phyloP scores from a whole-genome alignment of 202 grass and related monocot genomes.

The Setaria viridis region DNA sequence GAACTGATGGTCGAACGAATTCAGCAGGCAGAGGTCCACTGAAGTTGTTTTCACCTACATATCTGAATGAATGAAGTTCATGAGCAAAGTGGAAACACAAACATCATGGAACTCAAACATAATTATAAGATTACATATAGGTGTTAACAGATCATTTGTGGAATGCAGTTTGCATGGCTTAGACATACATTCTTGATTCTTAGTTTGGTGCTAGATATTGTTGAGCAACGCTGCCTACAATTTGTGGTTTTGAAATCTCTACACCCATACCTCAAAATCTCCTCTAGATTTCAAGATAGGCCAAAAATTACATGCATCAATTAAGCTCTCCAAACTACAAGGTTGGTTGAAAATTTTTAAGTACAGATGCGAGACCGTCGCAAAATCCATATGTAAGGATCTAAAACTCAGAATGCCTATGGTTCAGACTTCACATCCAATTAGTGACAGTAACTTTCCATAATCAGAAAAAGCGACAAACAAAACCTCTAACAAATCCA shows the following conservation, averaged over 20 bases:
- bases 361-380: no score
- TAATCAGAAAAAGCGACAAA: not conserved
- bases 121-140: slow-evolving; percentile 8
- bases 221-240: no score
- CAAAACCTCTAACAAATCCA: not conserved
- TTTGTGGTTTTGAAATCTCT: no score
- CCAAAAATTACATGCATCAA: no score
- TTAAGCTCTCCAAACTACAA: not conserved
- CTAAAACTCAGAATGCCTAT: not conserved
- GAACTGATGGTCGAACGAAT: slow-evolving; percentile 11
- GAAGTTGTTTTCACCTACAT: slow-evolving; percentile 57
- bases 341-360: not conserved
- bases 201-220: not conserved
- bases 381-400: not conserved
- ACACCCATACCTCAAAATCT: no score
- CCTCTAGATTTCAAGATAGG: no score
- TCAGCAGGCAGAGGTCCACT: slow-evolving; percentile 46
- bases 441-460: not conserved
- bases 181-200: slow-evolving; percentile 4
- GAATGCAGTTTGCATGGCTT: not conserved
- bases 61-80: slow-evolving; percentile 43
- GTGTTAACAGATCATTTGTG: not conserved
- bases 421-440: not conserved
- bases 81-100: slow-evolving; percentile 27
- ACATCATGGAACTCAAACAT: slow-evolving; percentile 1